Conservation (phyloP, 1,139 yeast species). For the Saccharomyces hybrid region DNA sequence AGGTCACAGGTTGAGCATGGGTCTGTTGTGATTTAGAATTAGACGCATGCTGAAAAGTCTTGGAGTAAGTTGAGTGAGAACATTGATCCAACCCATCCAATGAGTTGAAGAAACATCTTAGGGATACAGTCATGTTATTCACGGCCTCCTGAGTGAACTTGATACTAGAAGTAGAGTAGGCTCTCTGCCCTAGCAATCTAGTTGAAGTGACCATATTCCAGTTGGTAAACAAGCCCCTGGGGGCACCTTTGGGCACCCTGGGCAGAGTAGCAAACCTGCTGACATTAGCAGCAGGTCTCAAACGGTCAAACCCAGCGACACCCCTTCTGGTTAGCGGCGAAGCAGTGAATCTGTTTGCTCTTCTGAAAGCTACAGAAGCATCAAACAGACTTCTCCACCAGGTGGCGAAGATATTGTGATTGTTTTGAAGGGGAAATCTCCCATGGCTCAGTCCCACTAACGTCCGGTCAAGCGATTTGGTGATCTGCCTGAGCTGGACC, state of each 20-base stretch:
- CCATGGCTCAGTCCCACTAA: constrained; percentile 4
- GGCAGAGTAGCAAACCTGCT: constrained; percentile 4
- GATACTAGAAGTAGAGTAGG: constrained; percentile 17
- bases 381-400: background rate
- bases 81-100: constrained; percentile 19
- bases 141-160: constrained; percentile 35
- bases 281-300: constrained; percentile 1
- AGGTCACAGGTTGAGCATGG: background rate
- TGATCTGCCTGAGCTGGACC: background rate
- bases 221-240: constrained; percentile 17
- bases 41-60: background rate
- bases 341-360: background rate
- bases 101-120: constrained; percentile 33
- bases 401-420: background rate
- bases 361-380: background rate
- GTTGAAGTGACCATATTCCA: constrained; percentile 14
- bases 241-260: constrained; percentile 13
- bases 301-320: constrained; percentile 1
- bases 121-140: constrained; percentile 33
- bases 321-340: background rate
- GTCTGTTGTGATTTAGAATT: background rate
- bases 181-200: constrained; percentile 7
- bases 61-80: background rate
- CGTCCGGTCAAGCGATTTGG: background rate
- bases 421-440: constrained; percentile 1